Conservation (phyloP, 108 stramenopile genomes). For the Epithemia pelagica region DNA sequence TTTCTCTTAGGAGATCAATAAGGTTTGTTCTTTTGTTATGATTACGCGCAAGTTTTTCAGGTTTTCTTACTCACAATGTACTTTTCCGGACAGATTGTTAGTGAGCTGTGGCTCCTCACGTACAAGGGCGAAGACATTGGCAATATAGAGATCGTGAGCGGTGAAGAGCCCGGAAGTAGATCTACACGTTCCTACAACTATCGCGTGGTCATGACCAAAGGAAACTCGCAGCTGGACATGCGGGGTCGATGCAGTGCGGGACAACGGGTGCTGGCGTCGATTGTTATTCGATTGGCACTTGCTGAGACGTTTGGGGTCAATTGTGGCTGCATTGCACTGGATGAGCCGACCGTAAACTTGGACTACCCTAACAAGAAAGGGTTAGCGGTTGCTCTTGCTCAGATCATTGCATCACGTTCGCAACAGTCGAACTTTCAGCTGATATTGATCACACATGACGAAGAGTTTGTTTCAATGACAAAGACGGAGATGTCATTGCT, state of each 20-base stretch:
- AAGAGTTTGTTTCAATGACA: slow-evolving; percentile 95
- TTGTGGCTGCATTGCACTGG: slow-evolving; percentile 93
- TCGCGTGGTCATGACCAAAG: slow-evolving; percentile 96
- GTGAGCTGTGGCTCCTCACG: slow-evolving; percentile 92
- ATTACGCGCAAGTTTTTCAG: background rate
- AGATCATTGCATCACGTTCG: slow-evolving; percentile 85
- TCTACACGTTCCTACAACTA: slow-evolving; percentile 90
- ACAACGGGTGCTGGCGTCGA: slow-evolving; percentile 88
- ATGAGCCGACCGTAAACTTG: slow-evolving; percentile 95
- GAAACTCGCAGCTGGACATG: slow-evolving; percentile 87
- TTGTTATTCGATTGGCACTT: slow-evolving; percentile 98
- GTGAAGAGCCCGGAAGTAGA: slow-evolving; percentile 67
- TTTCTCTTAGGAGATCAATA: background rate
- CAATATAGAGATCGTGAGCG: slow-evolving; percentile 89
- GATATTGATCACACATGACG: slow-evolving; percentile 97
- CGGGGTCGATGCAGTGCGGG: slow-evolving; percentile 96
- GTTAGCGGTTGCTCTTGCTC: slow-evolving; percentile 89
- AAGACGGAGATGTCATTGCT: slow-evolving; percentile 79
- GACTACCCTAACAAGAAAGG: slow-evolving; percentile 91
- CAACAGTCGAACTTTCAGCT: slow-evolving; percentile 96
- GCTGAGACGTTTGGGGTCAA: slow-evolving; percentile 97
- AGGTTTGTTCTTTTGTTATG: background rate
- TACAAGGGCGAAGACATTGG: slow-evolving; percentile 99
- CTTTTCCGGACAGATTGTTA: slow-evolving; percentile 24
- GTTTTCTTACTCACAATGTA: background rate